A percentile compares a stretch with the other conserved stretches of the same genome.
Conservation (phyloP, 2,329 filamentous ascomycete genomes). For the Pseudocercospora cruenta region DNA sequence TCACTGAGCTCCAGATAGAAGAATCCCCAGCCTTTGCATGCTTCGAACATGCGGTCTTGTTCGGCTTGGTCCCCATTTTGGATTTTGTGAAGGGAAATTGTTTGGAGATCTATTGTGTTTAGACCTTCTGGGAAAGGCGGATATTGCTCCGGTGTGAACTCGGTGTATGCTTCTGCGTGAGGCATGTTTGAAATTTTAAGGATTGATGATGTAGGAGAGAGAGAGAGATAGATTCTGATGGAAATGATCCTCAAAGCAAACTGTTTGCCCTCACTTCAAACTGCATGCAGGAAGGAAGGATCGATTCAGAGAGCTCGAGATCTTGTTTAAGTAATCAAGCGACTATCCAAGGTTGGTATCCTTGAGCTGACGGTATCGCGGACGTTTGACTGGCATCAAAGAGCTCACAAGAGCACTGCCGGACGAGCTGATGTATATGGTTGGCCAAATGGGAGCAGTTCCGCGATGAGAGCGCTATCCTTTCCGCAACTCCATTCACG, state of each 20-base stretch:
- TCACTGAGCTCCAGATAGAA: slow-evolving; percentile 58
- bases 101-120: slow-evolving; percentile 34
- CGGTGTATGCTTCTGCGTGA: slow-evolving; percentile 35
- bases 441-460: slow-evolving; percentile 1
- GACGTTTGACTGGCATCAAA: neutral
- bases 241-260: neutral
- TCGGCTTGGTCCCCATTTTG: slow-evolving; percentile 41
- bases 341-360: neutral
- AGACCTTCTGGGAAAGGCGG: slow-evolving; percentile 46
- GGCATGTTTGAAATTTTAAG: slow-evolving; percentile 30
- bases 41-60: slow-evolving; percentile 44
- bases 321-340: neutral
- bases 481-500: neutral
- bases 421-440: neutral
- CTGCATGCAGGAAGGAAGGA: neutral
- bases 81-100: slow-evolving; percentile 47
- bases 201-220: neutral
- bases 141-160: slow-evolving; percentile 40
- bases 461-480: neutral
- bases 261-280: neutral
- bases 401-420: neutral
- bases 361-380: neutral
- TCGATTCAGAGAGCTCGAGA: neutral
- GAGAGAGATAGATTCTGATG: neutral
- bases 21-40: slow-evolving; percentile 56